phyloP scores from a whole-genome alignment of 2,329 filamentous ascomycete genomes.

The Colletotrichum paranaense region DNA sequence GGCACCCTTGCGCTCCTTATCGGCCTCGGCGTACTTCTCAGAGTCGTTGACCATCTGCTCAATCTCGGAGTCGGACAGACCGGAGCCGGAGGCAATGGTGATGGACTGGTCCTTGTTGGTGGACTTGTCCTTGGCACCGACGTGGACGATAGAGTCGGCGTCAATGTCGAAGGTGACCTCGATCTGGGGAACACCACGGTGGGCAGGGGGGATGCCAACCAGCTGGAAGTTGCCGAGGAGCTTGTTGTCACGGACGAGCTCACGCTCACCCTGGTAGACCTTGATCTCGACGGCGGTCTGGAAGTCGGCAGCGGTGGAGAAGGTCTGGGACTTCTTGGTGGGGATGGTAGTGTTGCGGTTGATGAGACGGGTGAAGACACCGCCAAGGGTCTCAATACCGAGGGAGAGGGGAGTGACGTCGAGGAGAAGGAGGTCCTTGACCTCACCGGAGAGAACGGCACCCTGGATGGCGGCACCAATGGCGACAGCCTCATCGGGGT shows the following conservation, averaged over 20 bases:
- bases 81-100: slow-evolving; percentile 97
- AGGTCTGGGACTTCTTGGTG: slow-evolving; percentile 98
- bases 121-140: slow-evolving; percentile 98
- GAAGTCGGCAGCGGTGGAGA: slow-evolving; percentile 98
- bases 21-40: slow-evolving; percentile 92
- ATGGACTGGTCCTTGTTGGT: slow-evolving; percentile 99
- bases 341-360: slow-evolving; percentile 99
- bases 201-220: slow-evolving; percentile 94
- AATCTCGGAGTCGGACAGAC: slow-evolving; percentile 94
- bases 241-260: slow-evolving; percentile 99
- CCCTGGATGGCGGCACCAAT: slow-evolving; percentile 98
- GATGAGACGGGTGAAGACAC: slow-evolving; percentile 98
- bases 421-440: slow-evolving; percentile 94
- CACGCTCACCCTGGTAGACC: slow-evolving; percentile 99
- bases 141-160: slow-evolving; percentile 96
- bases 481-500: slow-evolving; percentile 97
- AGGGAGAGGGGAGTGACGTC: slow-evolving; percentile 97
- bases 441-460: slow-evolving; percentile 95
- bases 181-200: slow-evolving; percentile 94
- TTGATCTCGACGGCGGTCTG: slow-evolving; percentile 99
- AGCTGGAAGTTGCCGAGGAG: slow-evolving; percentile 99
- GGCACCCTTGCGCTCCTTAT: slow-evolving; percentile 95
- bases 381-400: slow-evolving; percentile 97
- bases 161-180: slow-evolving; percentile 99
- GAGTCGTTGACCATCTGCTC: slow-evolving; percentile 98